Percentiles rank a stretch among this genome's conserved stretches.
Conservation (phyloP, 164 flowering plant genomes). For the Vitis vinifera region ASM3070453v1 NC_081818.1:30091001-30091500, state of each 20-base stretch:
- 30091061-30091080: conserved; percentile 43
- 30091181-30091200: conserved; percentile 49
- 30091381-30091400: no score
- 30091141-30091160: conserved; percentile 16
- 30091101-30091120: conserved; percentile 52
- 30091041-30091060: conserved; percentile 39
- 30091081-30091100: conserved; percentile 38
- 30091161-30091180: conserved; percentile 7
- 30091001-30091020: conserved; percentile 26
- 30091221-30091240: conserved; percentile 51
- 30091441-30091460: no score
- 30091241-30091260: conserved; percentile 38
- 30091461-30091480: no score
- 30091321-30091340: no score
- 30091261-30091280: conserved; percentile 27
- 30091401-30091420: no score
- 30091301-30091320: no score
- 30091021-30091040: conserved; percentile 43
- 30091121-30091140: conserved; percentile 47
- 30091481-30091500: no score
- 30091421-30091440: no score
- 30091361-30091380: no score
- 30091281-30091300: not conserved
- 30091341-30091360: no score
- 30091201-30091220: conserved; percentile 55